Evolutionary conservation across 306 rosid species (phyloP).

Genomic region (Quercus gilva): DNA sequence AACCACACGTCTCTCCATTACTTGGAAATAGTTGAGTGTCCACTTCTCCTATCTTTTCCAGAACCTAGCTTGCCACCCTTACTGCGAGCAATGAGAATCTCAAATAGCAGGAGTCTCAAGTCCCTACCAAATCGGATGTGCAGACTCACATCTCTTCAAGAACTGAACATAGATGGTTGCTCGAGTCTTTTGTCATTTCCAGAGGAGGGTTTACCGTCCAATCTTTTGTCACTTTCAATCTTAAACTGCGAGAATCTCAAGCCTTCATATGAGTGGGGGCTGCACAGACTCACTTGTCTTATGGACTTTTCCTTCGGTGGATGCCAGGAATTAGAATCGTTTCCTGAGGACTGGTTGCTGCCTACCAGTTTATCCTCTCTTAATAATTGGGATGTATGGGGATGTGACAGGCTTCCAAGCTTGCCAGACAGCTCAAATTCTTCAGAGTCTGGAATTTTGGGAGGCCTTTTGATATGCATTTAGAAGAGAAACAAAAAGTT

Average conservation of each 20-base stretch:
- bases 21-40: constrained; percentile 32
- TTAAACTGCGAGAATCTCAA: constrained; percentile 21
- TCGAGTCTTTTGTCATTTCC: constrained; percentile 16
- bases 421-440: no score
- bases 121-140: constrained; percentile 19
- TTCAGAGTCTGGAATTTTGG: no score
- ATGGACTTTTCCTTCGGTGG: constrained; percentile 25
- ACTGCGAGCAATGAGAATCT: constrained; percentile 16
- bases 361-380: no score
- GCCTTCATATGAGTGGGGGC: constrained; percentile 32
- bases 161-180: constrained; percentile 24
- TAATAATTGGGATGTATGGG: no score
- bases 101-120: constrained; percentile 12
- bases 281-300: constrained; percentile 30
- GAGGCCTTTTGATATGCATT: no score
- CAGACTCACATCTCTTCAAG: constrained; percentile 29
- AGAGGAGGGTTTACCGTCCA: constrained; percentile 26
- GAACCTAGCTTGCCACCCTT: constrained; percentile 21
- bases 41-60: constrained; percentile 15
- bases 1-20: constrained; percentile 17
- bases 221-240: constrained; percentile 19
- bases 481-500: no score
- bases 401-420: no score
- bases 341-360: constrained; percentile 31
- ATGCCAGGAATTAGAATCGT: constrained; percentile 19